Base-by-base conservation (phyloP, 495 filamentous ascomycete species). In the Hypoxylon fuscum region DNA sequence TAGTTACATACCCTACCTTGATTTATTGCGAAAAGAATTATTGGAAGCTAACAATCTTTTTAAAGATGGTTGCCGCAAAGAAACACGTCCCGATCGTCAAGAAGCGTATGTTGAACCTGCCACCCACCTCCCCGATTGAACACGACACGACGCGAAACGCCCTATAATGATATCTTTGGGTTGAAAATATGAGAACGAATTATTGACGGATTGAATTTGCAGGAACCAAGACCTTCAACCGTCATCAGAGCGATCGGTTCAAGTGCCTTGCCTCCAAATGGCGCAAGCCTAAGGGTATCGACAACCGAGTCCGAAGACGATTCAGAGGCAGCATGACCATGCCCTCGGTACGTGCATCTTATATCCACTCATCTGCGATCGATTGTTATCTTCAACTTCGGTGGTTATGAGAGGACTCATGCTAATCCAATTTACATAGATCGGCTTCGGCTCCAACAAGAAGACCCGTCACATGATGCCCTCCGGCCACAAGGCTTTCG, bases 231-330 rank as follows among this genome's bases (percentile, higher is more conserved):
- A 82, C 80, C 78, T 97, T 96, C 87, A 88, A 85, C 80, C 92
- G 95, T 74, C 95, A 98, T 83, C 95, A 98, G 87, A 90, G 85
- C 79, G 95, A 98, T 82, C 87, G 87, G 76, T 98, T 95, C 85
- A 97, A 87, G 82, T 88, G 92, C 74, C 87, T 97, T 55, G 85
- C 83, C 74, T 75, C 88, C 37, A 87, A 82, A 77, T 98, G 95
- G 95, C 90, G 95, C 82, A 98, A 98, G 86, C 95, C 95, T 50
- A 98, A 97, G 88, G 95, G 95, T 88, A 98, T 98, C 80, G 95
- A 98, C 75, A 95, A 93, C 78, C 68, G 73, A 56, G 75, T 77
- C 35, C 72, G 76, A 66, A 48, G 71, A 57, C 64, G 68, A 25
- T 69, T 68, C 63, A 93, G 93, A 87, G 90, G 93, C 71, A 89